Conservation (phyloP, 257 asterid genomes). For the Lavandula angustifolia region DNA sequence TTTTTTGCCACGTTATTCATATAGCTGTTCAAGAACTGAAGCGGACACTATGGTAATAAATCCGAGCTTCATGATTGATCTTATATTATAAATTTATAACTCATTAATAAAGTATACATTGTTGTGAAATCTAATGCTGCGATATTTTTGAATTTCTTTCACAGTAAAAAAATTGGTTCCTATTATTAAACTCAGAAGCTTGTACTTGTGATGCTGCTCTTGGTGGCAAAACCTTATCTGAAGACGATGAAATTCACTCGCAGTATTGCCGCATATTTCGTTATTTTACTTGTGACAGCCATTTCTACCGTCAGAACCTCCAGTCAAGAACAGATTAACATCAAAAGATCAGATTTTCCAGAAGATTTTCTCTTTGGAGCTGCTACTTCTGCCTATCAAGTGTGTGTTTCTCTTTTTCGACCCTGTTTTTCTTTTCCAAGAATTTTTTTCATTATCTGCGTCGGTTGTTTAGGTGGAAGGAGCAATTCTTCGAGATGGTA, state of each 20-base stretch:
- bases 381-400: conserved; percentile 65
- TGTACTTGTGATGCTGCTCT: too few relatives aligned
- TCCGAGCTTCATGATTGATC: too few relatives aligned
- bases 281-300: conserved; percentile 15
- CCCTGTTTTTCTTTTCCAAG: background rate
- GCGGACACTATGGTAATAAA: too few relatives aligned
- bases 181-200: too few relatives aligned
- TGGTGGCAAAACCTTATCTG: too few relatives aligned
- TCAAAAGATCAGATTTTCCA: conserved; percentile 60
- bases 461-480: conserved; percentile 63
- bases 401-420: background rate
- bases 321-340: conserved; percentile 19
- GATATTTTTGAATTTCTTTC: too few relatives aligned
- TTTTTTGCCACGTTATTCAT: too few relatives aligned
- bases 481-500: conserved; percentile 67
- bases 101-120: too few relatives aligned
- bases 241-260: background rate
- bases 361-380: conserved; percentile 74
- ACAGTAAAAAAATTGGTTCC: too few relatives aligned
- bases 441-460: background rate
- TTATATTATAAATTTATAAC: too few relatives aligned
- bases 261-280: background rate
- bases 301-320: conserved; percentile 24
- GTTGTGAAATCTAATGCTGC: too few relatives aligned
- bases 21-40: too few relatives aligned